A percentile compares a stretch with the other conserved stretches of the same genome.
phyloP scores from a whole-genome alignment of 495 filamentous ascomycete genomes.

The Penicillium samsonianum region DNA sequence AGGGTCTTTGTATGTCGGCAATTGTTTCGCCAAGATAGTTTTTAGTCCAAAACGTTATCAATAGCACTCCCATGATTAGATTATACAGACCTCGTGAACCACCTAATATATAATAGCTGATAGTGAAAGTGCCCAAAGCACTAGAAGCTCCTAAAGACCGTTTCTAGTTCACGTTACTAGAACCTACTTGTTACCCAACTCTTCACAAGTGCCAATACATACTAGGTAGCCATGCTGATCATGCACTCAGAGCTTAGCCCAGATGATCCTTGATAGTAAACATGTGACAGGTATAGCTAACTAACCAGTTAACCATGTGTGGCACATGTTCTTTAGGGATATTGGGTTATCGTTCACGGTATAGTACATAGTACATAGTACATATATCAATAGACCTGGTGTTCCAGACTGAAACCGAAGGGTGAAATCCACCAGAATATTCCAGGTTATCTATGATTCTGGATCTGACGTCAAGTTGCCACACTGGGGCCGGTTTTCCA shows the following conservation, averaged over 20 bases:
- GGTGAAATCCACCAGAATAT: background rate
- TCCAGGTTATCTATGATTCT: background rate
- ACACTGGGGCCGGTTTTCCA: constrained; percentile 14
- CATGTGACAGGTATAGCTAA: background rate
- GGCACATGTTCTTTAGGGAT: background rate
- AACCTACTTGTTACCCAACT: background rate
- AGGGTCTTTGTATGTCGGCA: background rate
- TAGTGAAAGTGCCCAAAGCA: background rate
- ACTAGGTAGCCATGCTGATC: background rate
- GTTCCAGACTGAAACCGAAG: background rate
- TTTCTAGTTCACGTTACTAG: background rate
- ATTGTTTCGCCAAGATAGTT: background rate
- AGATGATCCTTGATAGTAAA: background rate
- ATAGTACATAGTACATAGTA: background rate
- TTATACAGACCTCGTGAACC: background rate
- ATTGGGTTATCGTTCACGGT: background rate
- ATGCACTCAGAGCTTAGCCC: background rate
- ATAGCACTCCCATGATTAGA: background rate
- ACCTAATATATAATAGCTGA: background rate
- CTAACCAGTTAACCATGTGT: background rate
- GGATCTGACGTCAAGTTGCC: constrained; percentile 33
- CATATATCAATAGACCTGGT: background rate
- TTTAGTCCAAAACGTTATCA: background rate
- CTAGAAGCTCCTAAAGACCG: background rate
- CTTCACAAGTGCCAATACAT: background rate